phyloP scores from a whole-genome alignment of 2,329 filamentous ascomycete species.

The Xylariaceae sp. region DNA sequence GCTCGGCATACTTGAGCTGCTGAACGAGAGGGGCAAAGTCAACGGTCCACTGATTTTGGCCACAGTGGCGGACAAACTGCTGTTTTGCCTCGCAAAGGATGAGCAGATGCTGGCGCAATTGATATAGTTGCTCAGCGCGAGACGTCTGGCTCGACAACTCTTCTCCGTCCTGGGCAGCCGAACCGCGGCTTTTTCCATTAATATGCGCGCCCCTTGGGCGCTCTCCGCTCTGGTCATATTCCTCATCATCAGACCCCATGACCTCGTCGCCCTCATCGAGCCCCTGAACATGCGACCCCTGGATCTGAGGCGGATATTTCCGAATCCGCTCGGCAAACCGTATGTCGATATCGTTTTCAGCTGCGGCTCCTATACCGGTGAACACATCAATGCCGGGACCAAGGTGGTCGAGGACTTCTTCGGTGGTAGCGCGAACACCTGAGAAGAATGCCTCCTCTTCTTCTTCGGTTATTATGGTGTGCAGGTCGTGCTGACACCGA shows the following conservation, averaged over 20 bases:
- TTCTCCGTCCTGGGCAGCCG: slow-evolving; percentile 25
- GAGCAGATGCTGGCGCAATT: slow-evolving; percentile 68
- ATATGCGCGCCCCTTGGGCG: slow-evolving; percentile 19
- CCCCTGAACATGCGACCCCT: slow-evolving; percentile 23
- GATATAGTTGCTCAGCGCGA: slow-evolving; percentile 46
- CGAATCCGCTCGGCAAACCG: slow-evolving; percentile 45
- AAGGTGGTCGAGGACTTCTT: slow-evolving; percentile 52
- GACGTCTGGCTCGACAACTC: slow-evolving; percentile 42
- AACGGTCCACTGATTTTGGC: slow-evolving; percentile 72
- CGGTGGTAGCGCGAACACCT: slow-evolving; percentile 44
- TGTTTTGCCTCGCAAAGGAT: slow-evolving; percentile 65
- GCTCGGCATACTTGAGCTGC: slow-evolving; percentile 66
- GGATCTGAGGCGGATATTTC: slow-evolving; percentile 30
- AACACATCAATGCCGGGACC: slow-evolving; percentile 49
- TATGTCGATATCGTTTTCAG: slow-evolving; percentile 39
- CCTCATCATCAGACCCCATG: slow-evolving; percentile 34
- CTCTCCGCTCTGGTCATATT: slow-evolving; percentile 33
- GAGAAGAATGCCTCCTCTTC: slow-evolving; percentile 33
- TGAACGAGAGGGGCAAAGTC: slow-evolving; percentile 71
- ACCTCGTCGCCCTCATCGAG: slow-evolving; percentile 29
- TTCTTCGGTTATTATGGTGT: slow-evolving; percentile 42
- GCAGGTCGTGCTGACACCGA: slow-evolving; percentile 57
- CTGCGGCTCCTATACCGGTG: slow-evolving; percentile 52
- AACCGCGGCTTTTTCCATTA: slow-evolving; percentile 25
- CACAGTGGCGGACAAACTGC: slow-evolving; percentile 63